Conservation (phyloP, 2,329 filamentous ascomycete genomes). For the Botrytis squamosa region DNA sequence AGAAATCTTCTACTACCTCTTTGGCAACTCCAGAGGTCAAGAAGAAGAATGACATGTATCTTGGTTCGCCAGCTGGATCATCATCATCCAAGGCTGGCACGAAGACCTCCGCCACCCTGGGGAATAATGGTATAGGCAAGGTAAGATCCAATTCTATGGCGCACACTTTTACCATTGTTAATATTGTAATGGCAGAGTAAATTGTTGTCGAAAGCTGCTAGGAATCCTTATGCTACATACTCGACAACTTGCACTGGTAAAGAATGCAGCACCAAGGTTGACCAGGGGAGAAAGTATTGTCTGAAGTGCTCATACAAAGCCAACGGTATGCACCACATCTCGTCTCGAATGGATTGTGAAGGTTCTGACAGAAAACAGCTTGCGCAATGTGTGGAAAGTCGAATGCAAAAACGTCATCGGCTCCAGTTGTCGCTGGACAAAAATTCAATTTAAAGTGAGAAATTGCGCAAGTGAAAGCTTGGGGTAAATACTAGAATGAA, state of each 20-base stretch:
- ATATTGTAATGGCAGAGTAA: constrained; percentile 52
- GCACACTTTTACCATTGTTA: not conserved
- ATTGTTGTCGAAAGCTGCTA: constrained; percentile 60
- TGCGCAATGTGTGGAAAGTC: constrained; percentile 65
- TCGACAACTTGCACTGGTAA: constrained; percentile 53
- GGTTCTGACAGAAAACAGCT: constrained; percentile 42
- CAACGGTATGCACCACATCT: constrained; percentile 49
- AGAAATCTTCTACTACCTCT: constrained; percentile 57
- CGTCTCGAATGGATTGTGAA: not conserved
- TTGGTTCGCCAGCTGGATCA: constrained; percentile 55
- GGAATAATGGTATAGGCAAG: constrained; percentile 59
- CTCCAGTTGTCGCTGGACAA: constrained; percentile 57
- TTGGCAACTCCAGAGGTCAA: constrained; percentile 65
- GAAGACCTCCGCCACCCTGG: constrained; percentile 53
- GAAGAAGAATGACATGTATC: constrained; percentile 67
- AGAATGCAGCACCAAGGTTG: constrained; percentile 62
- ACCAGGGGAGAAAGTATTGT: constrained; percentile 59
- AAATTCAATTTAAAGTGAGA: constrained; percentile 60
- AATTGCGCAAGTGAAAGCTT: not conserved
- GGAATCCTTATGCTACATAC: constrained; percentile 65
- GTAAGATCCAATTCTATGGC: constrained; percentile 39
- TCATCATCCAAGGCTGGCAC: constrained; percentile 43
- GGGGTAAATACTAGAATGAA: not conserved
- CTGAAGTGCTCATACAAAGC: constrained; percentile 62
- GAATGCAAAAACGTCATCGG: constrained; percentile 51